Base-by-base conservation (phyloP, 2,329 filamentous ascomycete genomes). In the Aschersonia sp. region DNA sequence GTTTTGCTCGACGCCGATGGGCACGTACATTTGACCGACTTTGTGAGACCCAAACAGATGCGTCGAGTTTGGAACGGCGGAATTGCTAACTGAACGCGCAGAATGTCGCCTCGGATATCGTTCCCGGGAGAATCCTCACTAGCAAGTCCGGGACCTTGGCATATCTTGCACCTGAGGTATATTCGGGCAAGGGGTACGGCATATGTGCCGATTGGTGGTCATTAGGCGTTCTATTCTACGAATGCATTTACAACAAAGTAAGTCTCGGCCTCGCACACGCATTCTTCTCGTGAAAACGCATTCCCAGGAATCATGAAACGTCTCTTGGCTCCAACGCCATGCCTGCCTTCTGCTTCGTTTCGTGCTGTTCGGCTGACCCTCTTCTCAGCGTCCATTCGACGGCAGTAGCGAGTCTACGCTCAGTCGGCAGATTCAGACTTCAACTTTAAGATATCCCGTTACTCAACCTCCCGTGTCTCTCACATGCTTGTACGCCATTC, bases 231-330 rank as follows among this genome's bases (percentile, higher is more conserved):
- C 77, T 94, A n/a, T 97, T 97, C 65, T 98, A 96, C 65, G 92
- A 98, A 65, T 97, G 92, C 74, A 96, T 98, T 54, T 98, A 97
- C 70, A 95, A 94, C 70, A 97, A 94, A 82, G 88, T 89, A 67
- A 47, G 73, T 61, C 47, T 5, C 6, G 29, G 9, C 29, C n/a
- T 35, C 40, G 41, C 46, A 6, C 40, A 42, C 4, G n/a, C 5
- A 9, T 29, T 38, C 35, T 40, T 43, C 43, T n/a, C 45, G n/a
- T 20, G 20, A 20, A 20, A 20, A 20, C 20, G 20, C 20, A 20
- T 20, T 20, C 20, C 20, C 20, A 20, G 20, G 20, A 20, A 20
- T 20, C 20, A 20, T 20, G 20, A 20, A 20, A 43, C 30, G 40
- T 42, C 20, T 28, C 40, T 42, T 12, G 20, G 20, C 20, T 12